Evolutionary conservation across 2,329 filamentous ascomycete genomes (phyloP), one percentile per base, ranked within the genome.

Genomic region (Bipolaris gigantea): DNA sequence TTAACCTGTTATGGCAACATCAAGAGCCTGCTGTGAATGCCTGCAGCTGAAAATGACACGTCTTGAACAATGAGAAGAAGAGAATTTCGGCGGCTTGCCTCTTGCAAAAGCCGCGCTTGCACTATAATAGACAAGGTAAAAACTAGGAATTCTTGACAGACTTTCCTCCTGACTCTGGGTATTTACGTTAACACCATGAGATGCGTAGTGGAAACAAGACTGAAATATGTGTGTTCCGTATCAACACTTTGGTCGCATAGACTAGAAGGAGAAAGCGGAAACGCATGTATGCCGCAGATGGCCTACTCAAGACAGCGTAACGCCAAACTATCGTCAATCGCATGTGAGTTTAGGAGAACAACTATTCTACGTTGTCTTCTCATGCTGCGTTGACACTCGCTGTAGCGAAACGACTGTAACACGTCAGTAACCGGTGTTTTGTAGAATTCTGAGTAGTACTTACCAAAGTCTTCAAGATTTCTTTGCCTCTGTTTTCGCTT

Each of bases 311-410:
- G 11, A 47, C n/a, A 35, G 38, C n/a, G n/a, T 47, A 19, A 36
- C 19, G 25, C 43, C 38, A 5, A n/a, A 34, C 1, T 23, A 10
- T 21, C 21, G 2, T 25, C 13, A 18, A 19, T 36, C n/a, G 18
- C 27, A 25, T 13, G 27, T 15, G 11, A 32, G 8, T 18, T 9
- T 19, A 15, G 13, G 13, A 21, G 34, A 34, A 35, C 15, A n/a
- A 40, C n/a, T 9, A 54, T 50, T 40, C 78, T 88, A 92, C 77
- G 86, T 81, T 65, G 86, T 89, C 83, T 92, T 93, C 82, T 95
- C 90, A 81, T 96, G 91, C 79, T 94, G 89, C 58, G 89, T 94
- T 50, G 90, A 93, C 64, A 94, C 89, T 77, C 91, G 89, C 81
- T 95, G 90, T 75, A 95, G 83, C 57, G 89, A 92, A 72, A 95